Evolutionary conservation across 1,139 yeast genomes (phyloP), one percentile per base, ranked within the genome.

Genomic region (Eremothecium coryli): DNA sequence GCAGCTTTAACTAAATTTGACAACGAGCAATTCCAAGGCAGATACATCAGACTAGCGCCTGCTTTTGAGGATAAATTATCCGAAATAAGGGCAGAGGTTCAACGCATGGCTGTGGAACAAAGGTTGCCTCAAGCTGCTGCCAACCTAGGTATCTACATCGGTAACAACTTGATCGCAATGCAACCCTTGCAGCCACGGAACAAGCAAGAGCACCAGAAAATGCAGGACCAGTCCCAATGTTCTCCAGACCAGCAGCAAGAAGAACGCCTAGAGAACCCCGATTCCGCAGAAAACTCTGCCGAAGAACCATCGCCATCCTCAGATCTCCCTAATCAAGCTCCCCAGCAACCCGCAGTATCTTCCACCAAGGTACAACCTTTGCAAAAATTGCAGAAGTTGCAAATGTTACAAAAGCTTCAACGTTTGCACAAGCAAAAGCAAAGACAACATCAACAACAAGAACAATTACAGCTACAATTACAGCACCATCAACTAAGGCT

Each of bases 1-100:
- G 60, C 61, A 27, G 71, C 78, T 1, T 56, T 75, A 38, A 64
- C 55, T 13, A 60, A 56, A 21, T 60, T 71, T 42, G 46, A 61
- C 20, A 54, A 56, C 38, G 59, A 57, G 35, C 52, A 47, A 35
- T 40, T 54, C 11, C 27, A 43, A 31, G 70, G 65, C 7, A 62
- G 56, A 35, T 45, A 41, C 31, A 59, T 73, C 12, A 38, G 40
- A 5, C 56, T 70, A 35, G 60, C 49, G 38, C 64, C 70, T 10
- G 73, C 75, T 0, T 60, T 46, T 35, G 40, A 61, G 18, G 50
- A 61, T 9, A 70, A 68, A 47, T 56, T 68, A 34, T 64, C 62
- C 28, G 70, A 68, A 38, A 68, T 68, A 3, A 52, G 54, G 38
- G 30, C 30, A 5, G 30, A 27, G 14, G 30, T 27, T 3, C 30